Conservation (phyloP, 148 eudicot genomes). For the Nyssa sinensis region DNA sequence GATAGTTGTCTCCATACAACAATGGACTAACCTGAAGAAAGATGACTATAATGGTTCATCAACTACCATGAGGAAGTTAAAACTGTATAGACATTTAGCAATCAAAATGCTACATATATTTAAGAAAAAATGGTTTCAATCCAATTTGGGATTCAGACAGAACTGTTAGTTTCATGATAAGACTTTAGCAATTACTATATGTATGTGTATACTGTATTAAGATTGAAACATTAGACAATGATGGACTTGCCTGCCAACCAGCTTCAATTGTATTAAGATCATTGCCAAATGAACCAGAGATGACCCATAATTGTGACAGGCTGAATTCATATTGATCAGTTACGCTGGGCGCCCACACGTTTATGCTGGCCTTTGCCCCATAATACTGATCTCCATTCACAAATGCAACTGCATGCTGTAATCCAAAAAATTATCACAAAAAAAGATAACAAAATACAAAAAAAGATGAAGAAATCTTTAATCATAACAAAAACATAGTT, state of each 20-base stretch:
- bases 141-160: no score
- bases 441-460: neutral
- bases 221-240: neutral
- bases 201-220: neutral
- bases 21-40: slow-evolving; percentile 81
- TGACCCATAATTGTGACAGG: slow-evolving; percentile 92
- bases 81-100: no score
- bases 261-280: slow-evolving; percentile 99
- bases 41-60: no score
- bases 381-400: slow-evolving; percentile 82
- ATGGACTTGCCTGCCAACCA: slow-evolving; percentile 91
- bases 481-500: neutral
- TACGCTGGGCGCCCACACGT: slow-evolving; percentile 90
- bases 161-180: no score
- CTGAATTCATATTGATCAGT: slow-evolving; percentile 81
- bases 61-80: no score
- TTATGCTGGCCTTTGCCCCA: slow-evolving; percentile 94
- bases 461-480: neutral
- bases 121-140: no score
- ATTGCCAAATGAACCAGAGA: slow-evolving; percentile 86
- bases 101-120: no score
- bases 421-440: neutral
- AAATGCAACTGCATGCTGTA: slow-evolving; percentile 93
- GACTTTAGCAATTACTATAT: neutral
- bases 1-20: slow-evolving; percentile 80